Percentiles rank a stretch among this genome's conserved stretches.
These are phyloP conservation scores for Styphnolobium japonicum DNA, from an alignment of 306 rosid genomes.

Conservation along the genomic window DNA sequence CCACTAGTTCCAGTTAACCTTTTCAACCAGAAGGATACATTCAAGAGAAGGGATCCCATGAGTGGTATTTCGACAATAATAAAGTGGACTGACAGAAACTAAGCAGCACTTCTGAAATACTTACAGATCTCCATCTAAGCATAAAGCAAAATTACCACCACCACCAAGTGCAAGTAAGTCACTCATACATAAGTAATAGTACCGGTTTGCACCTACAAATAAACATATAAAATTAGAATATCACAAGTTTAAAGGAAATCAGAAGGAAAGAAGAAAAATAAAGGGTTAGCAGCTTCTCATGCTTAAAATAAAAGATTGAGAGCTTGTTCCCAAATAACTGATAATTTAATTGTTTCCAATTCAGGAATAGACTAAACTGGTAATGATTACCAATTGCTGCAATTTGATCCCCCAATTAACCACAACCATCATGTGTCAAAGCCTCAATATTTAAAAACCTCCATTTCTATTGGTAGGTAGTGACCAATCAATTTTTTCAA, in stretches of 20 bases:
- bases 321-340: background rate
- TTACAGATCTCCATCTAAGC: slow-evolving; percentile 80
- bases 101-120: slow-evolving; percentile 21
- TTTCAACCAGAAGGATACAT: slow-evolving; percentile 5
- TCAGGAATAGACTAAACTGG: background rate
- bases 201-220: slow-evolving; percentile 59
- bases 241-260: background rate
- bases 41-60: background rate
- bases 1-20: slow-evolving; percentile 82
- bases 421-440: background rate
- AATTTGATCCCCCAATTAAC: background rate
- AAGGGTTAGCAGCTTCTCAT: background rate
- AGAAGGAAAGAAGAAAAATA: background rate
- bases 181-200: slow-evolving; percentile 55
- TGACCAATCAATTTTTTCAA: background rate
- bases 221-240: background rate
- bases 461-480: background rate
- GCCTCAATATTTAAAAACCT: background rate
- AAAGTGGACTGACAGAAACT: background rate
- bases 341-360: background rate
- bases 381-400: background rate
- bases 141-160: slow-evolving; percentile 70
- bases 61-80: background rate
- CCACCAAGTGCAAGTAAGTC: slow-evolving; percentile 73
- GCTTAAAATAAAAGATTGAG: background rate